Evolutionary conservation across 2,329 filamentous ascomycete genomes (phyloP), one percentile per base, ranked within the genome.

Genomic region (Metarhizium rileyi): DNA sequence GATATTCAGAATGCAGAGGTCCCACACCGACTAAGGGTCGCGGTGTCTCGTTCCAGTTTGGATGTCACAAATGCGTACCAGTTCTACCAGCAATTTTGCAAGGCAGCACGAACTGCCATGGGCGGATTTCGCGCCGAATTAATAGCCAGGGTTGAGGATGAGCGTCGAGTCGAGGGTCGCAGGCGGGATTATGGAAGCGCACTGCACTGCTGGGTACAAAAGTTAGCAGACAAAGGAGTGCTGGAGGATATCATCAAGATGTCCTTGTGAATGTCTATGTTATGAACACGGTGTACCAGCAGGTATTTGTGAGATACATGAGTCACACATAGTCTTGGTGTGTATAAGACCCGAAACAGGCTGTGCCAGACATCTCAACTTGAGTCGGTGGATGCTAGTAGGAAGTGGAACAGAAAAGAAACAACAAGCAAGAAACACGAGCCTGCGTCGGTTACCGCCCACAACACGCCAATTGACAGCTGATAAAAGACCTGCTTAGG

Each of bases 141-240:
- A 30, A 62, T 65, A 5, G 56, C 57, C 14, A 66, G 74, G 36
- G 67, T 66, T 2, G 71, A 73, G 12, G 77, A 80, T 50, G 70
- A 76, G 22, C 66, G 71, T 43, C 73, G 75, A 44, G 77, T 81
- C 3, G 66, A 68, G 22, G 74, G 74, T 26, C 70, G 81, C 2
- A 76, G 77, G 58, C 76, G 80, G 59, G 86, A 94, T 59, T 87
- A 86, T 59, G 82, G 79, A 0, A 79, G 81, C 1, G 78, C 81
- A 1, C 73, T 91, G 22, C 80, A 86, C 57, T 71, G 67, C 35
- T 91, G 87, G 82, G 66, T 90, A 42, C 75, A 76, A 55, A 78
- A 77, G 53, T 72, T 94, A 50, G 84, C 84, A 1, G 79, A 82
- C 52, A 83, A 84, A 57, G 81, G 79, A 1, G 67, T 79, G 2